Conservation (phyloP, 345 rosid species). For the Salix udensis region DNA sequence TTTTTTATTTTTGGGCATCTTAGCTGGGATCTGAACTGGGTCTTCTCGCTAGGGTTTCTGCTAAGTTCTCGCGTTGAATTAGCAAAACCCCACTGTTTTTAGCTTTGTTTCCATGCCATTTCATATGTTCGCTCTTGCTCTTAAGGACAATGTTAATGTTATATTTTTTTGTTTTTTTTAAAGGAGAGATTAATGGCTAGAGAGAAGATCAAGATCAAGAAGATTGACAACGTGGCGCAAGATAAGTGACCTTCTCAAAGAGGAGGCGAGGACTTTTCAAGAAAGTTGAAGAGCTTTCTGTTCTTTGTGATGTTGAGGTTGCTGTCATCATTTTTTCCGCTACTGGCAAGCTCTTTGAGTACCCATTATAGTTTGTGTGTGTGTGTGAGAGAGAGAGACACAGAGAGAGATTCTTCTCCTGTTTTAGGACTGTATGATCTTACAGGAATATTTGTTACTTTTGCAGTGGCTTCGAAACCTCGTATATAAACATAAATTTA, state of each 20-base stretch:
- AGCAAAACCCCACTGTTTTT: not conserved
- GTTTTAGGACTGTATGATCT: not conserved
- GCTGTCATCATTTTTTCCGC: conserved; percentile 51
- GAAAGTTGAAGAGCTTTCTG: conserved; percentile 57
- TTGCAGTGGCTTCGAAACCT: no score
- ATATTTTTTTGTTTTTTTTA: not conserved
- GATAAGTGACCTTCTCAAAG: conserved; percentile 59
- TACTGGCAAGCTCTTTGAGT: conserved; percentile 50
- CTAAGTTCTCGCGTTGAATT: not conserved
- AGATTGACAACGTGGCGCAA: conserved; percentile 50
- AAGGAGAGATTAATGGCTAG: conserved; percentile 34
- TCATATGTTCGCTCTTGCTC: not conserved
- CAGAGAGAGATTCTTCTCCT: not conserved
- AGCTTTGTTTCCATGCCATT: not conserved
- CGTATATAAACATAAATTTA: not conserved
- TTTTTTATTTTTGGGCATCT: not conserved
- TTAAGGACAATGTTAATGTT: conserved; percentile 3
- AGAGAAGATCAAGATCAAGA: conserved; percentile 52
- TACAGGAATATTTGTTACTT: no score
- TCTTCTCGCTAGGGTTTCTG: conserved; percentile 36
- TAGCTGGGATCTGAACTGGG: conserved; percentile 31
- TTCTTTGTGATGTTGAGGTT: conserved; percentile 55
- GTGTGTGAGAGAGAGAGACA: not conserved
- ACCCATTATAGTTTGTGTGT: not conserved
- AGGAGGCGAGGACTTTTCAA: conserved; percentile 52